Evolutionary conservation across 345 rosid species (phyloP).

Genomic region (Lepidium africanum): DNA sequence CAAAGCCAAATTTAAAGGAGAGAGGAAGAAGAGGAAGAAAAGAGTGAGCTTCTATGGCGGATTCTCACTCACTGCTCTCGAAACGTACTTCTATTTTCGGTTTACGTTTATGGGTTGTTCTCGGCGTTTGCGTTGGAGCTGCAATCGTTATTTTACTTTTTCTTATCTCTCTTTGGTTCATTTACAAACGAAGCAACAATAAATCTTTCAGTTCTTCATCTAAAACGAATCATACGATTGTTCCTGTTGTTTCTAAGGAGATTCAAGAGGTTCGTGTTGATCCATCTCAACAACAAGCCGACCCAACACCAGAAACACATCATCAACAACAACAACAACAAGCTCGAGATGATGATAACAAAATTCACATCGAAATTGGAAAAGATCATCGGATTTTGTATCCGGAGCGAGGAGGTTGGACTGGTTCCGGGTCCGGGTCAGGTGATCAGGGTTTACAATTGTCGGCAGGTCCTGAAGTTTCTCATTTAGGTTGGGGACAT

Average conservation of each 20-base stretch:
- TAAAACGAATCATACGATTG: slow-evolving; percentile 30
- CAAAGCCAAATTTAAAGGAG: neutral
- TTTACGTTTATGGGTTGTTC: slow-evolving; percentile 70
- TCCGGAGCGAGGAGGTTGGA: slow-evolving; percentile 57
- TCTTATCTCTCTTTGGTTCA: slow-evolving; percentile 81
- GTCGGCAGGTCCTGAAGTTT: slow-evolving; percentile 69
- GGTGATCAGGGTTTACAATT: slow-evolving; percentile 43
- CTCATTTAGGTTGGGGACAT: slow-evolving; percentile 98
- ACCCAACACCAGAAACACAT: slow-evolving; percentile 40
- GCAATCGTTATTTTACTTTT: slow-evolving; percentile 72
- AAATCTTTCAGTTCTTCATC: slow-evolving; percentile 22
- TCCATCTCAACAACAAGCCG: slow-evolving; percentile 39
- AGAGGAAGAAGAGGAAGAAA: neutral
- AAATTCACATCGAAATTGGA: slow-evolving; percentile 79
- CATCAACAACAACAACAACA: slow-evolving; percentile 4
- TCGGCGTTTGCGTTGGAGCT: slow-evolving; percentile 81
- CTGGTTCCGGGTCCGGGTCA: slow-evolving; percentile 49
- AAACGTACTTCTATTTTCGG: slow-evolving; percentile 59
- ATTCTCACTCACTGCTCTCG: slow-evolving; percentile 56
- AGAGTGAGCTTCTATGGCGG: slow-evolving; percentile 48
- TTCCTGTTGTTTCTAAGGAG: slow-evolving; percentile 74
- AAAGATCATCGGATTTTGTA: slow-evolving; percentile 78
- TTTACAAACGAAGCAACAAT: slow-evolving; percentile 49
- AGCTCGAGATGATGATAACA: slow-evolving; percentile 40
- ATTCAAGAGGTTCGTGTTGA: slow-evolving; percentile 69